These are phyloP conservation scores for Penicillium paradoxum DNA, from an alignment of 495 filamentous ascomycete genomes.

Conservation along the genomic window DNA sequence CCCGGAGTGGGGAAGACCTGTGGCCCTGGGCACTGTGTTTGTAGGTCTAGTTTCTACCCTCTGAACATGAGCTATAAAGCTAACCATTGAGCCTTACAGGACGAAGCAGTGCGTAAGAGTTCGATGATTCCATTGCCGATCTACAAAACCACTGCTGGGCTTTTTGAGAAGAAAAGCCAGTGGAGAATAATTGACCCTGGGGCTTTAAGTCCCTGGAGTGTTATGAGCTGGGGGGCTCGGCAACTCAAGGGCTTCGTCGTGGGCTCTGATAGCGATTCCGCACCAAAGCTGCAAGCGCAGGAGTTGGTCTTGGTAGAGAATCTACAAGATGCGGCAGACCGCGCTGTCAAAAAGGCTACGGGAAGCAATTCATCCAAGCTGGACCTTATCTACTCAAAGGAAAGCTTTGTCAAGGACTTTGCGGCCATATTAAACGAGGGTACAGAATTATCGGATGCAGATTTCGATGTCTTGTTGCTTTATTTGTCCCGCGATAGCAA, in stretches of 20 bases:
- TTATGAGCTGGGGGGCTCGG: slow-evolving; percentile 71
- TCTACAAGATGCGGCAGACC: slow-evolving; percentile 46
- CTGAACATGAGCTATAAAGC: neutral
- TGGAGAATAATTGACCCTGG: slow-evolving; percentile 53
- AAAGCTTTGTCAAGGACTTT: slow-evolving; percentile 58
- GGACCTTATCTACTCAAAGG: slow-evolving; percentile 62
- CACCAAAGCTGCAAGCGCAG: slow-evolving; percentile 30
- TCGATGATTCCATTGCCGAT: slow-evolving; percentile 62
- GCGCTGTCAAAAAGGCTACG: slow-evolving; percentile 41
- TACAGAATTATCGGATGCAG: slow-evolving; percentile 54
- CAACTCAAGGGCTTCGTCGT: slow-evolving; percentile 60
- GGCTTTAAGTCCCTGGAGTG: slow-evolving; percentile 49
- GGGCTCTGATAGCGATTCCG: slow-evolving; percentile 29
- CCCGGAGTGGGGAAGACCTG: slow-evolving; percentile 74
- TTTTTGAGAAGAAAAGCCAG: slow-evolving; percentile 42
- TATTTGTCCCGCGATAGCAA: slow-evolving; percentile 68
- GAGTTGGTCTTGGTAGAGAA: slow-evolving; percentile 51
- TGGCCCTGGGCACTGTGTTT: slow-evolving; percentile 77
- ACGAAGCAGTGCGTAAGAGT: slow-evolving; percentile 63
- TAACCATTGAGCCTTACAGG: slow-evolving; percentile 24
- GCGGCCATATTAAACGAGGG: slow-evolving; percentile 45
- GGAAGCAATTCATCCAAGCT: slow-evolving; percentile 38
- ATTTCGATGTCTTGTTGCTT: slow-evolving; percentile 64
- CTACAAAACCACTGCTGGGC: slow-evolving; percentile 57
- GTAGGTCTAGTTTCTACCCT: slow-evolving; percentile 26